Evolutionary conservation across 345 rosid genomes (phyloP), one percentile per base, ranked within the genome.

Genomic region (Acer yangbiense): DNA sequence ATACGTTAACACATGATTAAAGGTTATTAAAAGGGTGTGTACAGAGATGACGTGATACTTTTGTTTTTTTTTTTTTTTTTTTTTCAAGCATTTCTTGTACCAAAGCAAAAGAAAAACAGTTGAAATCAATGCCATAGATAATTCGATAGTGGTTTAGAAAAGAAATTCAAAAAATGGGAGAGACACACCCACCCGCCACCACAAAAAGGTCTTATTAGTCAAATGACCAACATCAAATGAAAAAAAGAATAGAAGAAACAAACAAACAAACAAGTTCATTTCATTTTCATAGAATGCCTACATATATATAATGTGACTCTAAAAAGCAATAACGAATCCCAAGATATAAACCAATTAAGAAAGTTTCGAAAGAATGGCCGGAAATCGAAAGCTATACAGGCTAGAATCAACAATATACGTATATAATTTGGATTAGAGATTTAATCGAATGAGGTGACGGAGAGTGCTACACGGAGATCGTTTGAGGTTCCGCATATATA

Each of bases 381-480:
- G 27, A 48, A 55, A 63, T 46, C 25, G 27, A 11, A 58, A 73
- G 11, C 39, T 44, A 64, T 9, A 35, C 72, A 70, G 17, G 20
- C 14, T 74, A 46, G 44, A 77, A 72, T 17, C 7, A 18, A 4
- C 4, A 60, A 69, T 17, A 41, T 64, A 70, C 52, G 54, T 20
- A 44, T 44, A 35, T 54, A 1, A 10, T 64, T 67, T 10, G 16
- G 66, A 12, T 35, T 35, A 25, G 70, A 72, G 64, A 72, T 80
- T 61, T 75, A 95, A 88, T 96, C 97, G 65, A 87, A 90, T 23
- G 98, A 91, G 75, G 95, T 86, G 48, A 94, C 92, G 65, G 98
- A 91, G 23, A 94, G 98, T 6, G 94, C 98, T 71, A 91, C 97
- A 1, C 99, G 94, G 44, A 96, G 98, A 80, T 96, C 97, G 63